These are phyloP conservation scores for Earliella scabrosa DNA, from an alignment of 1,284 basidiomycete genomes.

Conservation along the genomic window DNA sequence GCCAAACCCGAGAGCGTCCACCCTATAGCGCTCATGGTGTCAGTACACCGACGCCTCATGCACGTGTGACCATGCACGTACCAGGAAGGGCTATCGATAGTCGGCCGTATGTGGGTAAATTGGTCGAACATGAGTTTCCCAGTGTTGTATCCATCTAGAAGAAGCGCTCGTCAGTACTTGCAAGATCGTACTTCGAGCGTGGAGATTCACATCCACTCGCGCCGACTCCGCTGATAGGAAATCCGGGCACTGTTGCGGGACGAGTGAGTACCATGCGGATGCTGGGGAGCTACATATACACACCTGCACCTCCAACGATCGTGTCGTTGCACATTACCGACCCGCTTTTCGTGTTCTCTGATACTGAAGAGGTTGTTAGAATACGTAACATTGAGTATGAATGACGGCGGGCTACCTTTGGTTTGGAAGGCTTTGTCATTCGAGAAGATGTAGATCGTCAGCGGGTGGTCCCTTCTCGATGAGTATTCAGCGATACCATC, in stretches of 20 bases:
- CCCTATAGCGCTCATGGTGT: neutral
- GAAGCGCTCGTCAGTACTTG: neutral
- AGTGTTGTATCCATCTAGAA: constrained; percentile 59
- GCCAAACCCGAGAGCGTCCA: constrained; percentile 35
- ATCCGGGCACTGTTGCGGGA: constrained; percentile 48
- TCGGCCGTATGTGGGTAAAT: constrained; percentile 63
- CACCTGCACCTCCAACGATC: constrained; percentile 44
- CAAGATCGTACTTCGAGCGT: neutral
- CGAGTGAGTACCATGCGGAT: no score
- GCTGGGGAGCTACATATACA: no score
- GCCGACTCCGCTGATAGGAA: constrained; percentile 74
- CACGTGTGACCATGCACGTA: constrained; percentile 28
- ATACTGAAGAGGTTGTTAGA: no score
- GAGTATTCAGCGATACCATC: no score
- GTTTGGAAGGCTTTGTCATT: constrained; percentile 57
- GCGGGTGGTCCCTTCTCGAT: constrained; percentile 69
- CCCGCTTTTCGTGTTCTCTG: constrained; percentile 66
- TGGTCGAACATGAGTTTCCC: constrained; percentile 67
- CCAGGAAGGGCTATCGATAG: constrained; percentile 72
- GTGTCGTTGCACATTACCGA: constrained; percentile 63
- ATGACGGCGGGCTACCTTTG: constrained; percentile 45
- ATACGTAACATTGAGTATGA: neutral
- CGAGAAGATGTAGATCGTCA: constrained; percentile 77
- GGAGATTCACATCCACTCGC: constrained; percentile 62
- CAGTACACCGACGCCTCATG: constrained; percentile 8